Conservation (phyloP, 768 basidiomycete genomes). For the Tylopilus balloui region DNA sequence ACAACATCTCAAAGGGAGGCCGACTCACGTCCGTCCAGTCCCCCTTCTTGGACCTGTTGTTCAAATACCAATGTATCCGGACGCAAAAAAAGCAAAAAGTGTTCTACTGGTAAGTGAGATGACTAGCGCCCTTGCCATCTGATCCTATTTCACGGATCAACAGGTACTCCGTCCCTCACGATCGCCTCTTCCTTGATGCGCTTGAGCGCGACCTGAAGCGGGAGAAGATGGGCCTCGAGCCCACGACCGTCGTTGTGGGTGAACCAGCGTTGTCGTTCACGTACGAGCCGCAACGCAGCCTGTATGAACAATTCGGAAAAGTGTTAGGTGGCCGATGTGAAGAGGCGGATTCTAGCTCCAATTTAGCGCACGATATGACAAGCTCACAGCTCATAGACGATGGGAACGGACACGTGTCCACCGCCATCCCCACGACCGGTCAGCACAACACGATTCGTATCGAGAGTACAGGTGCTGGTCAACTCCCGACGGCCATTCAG, state of each 20-base stretch:
- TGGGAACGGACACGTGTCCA: constrained; percentile 14
- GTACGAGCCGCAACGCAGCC: constrained; percentile 78
- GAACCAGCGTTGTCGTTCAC: constrained; percentile 88
- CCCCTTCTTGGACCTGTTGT: constrained; percentile 86
- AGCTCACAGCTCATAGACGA: constrained; percentile 9
- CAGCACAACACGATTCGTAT: constrained; percentile 23
- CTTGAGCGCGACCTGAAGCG: constrained; percentile 94
- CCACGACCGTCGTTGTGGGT: constrained; percentile 70
- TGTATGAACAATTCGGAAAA: constrained; percentile 85
- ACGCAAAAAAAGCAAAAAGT: constrained; percentile 99
- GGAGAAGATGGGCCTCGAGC: constrained; percentile 85
- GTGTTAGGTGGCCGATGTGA: constrained; percentile 32
- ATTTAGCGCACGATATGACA: constrained; percentile 27
- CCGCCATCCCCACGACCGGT: constrained; percentile 2
- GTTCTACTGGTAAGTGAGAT: constrained; percentile 79
- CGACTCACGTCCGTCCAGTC: constrained; percentile 46
- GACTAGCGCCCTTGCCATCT: not conserved
- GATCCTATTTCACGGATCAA: not conserved
- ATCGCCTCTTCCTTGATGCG: constrained; percentile 94
- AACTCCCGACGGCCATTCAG: constrained; percentile 18
- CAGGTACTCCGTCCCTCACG: constrained; percentile 97
- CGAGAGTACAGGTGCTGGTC: constrained; percentile 20
- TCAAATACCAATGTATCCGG: constrained; percentile 95
- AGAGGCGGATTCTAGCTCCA: constrained; percentile 34
- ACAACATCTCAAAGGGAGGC: not conserved